Evolutionary conservation across 2,329 filamentous ascomycete species (phyloP).

Genomic region (Colletotrichum australisinense): DNA sequence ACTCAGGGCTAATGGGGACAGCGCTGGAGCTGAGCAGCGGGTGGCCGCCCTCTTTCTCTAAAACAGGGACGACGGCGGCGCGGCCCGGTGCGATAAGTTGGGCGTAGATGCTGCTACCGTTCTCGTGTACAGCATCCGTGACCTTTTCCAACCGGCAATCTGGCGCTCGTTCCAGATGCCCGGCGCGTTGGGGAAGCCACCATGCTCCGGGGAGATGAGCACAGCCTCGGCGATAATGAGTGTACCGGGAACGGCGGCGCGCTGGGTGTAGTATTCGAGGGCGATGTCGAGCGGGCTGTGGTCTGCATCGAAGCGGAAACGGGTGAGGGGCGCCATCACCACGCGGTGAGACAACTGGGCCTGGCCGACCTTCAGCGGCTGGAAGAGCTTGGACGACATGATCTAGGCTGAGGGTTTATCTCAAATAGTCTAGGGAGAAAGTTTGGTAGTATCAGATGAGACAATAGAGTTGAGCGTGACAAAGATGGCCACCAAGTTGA

Average conservation of each 20-base stretch:
- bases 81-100: conserved; percentile 74
- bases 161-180: conserved; percentile 67
- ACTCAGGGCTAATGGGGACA: conserved; percentile 55
- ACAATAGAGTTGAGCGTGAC: background rate
- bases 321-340: conserved; percentile 40
- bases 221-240: conserved; percentile 59
- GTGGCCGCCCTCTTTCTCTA: conserved; percentile 42
- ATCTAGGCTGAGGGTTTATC: background rate
- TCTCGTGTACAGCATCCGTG: conserved; percentile 71
- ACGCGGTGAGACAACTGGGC: conserved; percentile 39
- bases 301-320: conserved; percentile 38
- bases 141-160: conserved; percentile 70
- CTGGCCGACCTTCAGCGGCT: conserved; percentile 38
- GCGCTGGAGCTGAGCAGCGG: conserved; percentile 42
- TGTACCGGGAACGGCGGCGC: conserved; percentile 53
- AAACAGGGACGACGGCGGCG: conserved; percentile 50
- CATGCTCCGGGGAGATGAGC: conserved; percentile 49
- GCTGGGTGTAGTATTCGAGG: conserved; percentile 57
- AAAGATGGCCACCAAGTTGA: background rate
- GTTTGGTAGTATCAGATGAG: background rate
- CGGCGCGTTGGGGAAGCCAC: conserved; percentile 57
- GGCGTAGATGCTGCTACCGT: conserved; percentile 68
- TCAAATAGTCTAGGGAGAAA: background rate
- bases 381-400: conserved; percentile 34
- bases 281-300: conserved; percentile 41